phyloP scores from a whole-genome alignment of 2,329 filamentous ascomycete genomes.

The Fusarium lyarnte region DNA sequence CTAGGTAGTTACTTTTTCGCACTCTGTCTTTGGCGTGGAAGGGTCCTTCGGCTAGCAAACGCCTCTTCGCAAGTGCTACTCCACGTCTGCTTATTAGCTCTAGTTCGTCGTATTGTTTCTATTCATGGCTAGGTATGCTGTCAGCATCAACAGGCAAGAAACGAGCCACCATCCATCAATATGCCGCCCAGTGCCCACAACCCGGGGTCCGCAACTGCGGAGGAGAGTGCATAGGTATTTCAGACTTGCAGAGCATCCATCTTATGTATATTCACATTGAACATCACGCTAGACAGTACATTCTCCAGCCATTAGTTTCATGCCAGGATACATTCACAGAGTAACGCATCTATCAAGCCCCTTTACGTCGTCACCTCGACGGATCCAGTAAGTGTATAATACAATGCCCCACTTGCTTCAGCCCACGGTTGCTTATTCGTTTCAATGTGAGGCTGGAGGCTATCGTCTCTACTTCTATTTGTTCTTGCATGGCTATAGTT shows the following conservation, averaged over 20 bases:
- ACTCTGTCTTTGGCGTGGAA: constrained; percentile 3
- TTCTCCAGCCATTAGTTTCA: constrained; percentile 2
- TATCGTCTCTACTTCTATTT: constrained; percentile 8
- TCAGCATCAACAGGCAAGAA: neutral
- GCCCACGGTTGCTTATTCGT: constrained; percentile 50
- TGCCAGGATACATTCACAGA: constrained; percentile 9
- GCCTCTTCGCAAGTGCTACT: constrained; percentile 6
- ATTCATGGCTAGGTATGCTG: constrained; percentile 26
- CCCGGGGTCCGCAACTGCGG: constrained; percentile 5
- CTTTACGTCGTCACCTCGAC: constrained; percentile 42
- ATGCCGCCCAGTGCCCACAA: constrained; percentile 7
- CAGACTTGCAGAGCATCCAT: neutral
- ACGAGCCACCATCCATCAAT: constrained; percentile 7
- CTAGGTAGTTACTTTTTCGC: neutral
- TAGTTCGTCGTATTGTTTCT: constrained; percentile 25
- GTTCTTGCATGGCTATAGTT: neutral
- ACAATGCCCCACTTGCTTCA: constrained; percentile 50
- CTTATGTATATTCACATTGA: constrained; percentile 1
- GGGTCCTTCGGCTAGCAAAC: constrained; percentile 10
- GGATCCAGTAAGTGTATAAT: constrained; percentile 27
- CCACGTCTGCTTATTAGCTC: constrained; percentile 3
- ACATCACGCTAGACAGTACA: constrained; percentile 4
- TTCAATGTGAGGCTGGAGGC: constrained; percentile 5
- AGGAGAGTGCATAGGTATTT: constrained; percentile 7
- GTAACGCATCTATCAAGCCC: constrained; percentile 26